A percentile compares a stretch with the other conserved stretches of the same genome.
These are phyloP conservation scores for sorghum (Sorghum bicolor) DNA, from an alignment of 176 grass and related monocot genomes.

Conservation along the genomic window Sorghum_bicolor_NCBIv3 NC_012872.2:46833501-46834000, in stretches of 20 bases:
- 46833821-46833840: constrained; percentile 99
- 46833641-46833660: not conserved
- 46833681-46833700: not conserved
- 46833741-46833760: not conserved
- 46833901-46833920: constrained; percentile 87
- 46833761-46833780: constrained; percentile 94
- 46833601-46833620: not conserved
- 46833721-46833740: not conserved
- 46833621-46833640: not conserved
- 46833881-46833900: constrained; percentile 90
- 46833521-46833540: constrained; percentile 68
- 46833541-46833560: not conserved
- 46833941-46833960: not conserved
- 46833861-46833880: constrained; percentile 78
- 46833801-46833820: constrained; percentile 92
- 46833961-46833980: constrained; percentile 14
- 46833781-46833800: constrained; percentile 58
- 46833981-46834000: constrained; percentile 29
- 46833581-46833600: constrained; percentile 12
- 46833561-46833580: not conserved
- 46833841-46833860: constrained; percentile 87
- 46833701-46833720: not conserved
- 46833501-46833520: constrained; percentile 95
- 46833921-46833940: constrained; percentile 16
- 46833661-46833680: not conserved